Evolutionary conservation across 2,329 filamentous ascomycete species (phyloP).

Genomic region (Pyrenophora tritici-repentis): DNA sequence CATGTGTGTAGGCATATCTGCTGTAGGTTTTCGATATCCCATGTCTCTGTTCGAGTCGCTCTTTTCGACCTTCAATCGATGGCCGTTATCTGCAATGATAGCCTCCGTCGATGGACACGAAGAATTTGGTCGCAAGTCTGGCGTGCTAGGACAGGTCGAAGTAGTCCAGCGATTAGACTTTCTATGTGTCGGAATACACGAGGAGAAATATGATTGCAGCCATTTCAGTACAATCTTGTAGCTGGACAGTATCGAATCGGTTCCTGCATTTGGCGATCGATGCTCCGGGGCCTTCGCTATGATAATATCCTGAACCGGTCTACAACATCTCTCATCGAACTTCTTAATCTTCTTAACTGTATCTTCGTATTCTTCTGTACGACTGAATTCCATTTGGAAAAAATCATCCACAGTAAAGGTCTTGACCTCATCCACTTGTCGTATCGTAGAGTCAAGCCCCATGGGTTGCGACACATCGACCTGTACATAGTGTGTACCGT

Average conservation of each 20-base stretch:
- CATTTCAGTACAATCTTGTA: neutral
- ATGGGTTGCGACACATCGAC: neutral
- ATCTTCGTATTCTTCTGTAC: neutral
- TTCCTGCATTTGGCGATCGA: neutral
- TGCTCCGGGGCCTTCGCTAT: neutral
- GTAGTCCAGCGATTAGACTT: neutral
- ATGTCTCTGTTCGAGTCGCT: neutral
- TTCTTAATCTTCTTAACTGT: neutral
- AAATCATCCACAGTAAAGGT: neutral
- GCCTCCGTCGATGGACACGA: neutral
- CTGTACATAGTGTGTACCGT: neutral
- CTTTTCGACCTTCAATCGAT: neutral
- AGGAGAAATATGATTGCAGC: neutral
- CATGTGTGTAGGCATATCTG: neutral
- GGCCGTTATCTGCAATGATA: neutral
- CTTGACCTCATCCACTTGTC: neutral
- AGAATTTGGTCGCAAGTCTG: neutral
- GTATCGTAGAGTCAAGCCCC: neutral
- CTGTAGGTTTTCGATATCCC: neutral
- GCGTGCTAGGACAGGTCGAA: neutral
- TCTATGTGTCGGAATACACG: neutral
- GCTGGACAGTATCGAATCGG: neutral
- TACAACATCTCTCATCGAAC: neutral
- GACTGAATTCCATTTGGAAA: neutral
- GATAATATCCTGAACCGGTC: neutral